phyloP scores from a whole-genome alignment of 1,284 basidiomycete genomes.

The Rhodotorula glutinis region DNA sequence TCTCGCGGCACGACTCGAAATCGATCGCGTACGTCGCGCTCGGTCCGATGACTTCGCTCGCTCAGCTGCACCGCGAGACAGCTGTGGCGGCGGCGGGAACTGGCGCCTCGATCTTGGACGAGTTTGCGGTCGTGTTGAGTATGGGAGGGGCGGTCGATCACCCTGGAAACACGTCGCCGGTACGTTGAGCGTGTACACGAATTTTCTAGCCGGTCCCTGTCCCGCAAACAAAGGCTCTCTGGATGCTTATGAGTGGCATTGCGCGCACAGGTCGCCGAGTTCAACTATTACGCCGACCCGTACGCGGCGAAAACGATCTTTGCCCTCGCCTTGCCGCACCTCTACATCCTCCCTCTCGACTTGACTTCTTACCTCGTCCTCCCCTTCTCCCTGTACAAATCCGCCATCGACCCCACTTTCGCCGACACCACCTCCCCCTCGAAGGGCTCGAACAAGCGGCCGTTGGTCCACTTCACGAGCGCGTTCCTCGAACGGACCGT shows the following conservation, averaged over 20 bases:
- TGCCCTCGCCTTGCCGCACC: constrained; percentile 40
- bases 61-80: constrained; percentile 57
- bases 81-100: constrained; percentile 21
- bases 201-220: background rate
- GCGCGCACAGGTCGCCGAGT: constrained; percentile 65
- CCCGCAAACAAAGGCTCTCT: background rate
- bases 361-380: constrained; percentile 75
- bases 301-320: constrained; percentile 63
- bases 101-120: constrained; percentile 56
- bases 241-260: too few species aligned
- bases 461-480: constrained; percentile 62
- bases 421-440: constrained; percentile 38
- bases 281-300: constrained; percentile 91
- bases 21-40: constrained; percentile 79
- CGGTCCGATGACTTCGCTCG: constrained; percentile 85
- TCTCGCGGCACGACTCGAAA: constrained; percentile 59
- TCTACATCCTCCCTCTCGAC: constrained; percentile 73
- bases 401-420: constrained; percentile 53
- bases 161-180: constrained; percentile 80
- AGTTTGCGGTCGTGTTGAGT: constrained; percentile 65
- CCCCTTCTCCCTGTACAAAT: constrained; percentile 57
- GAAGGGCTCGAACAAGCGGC: constrained; percentile 16
- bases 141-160: constrained; percentile 98
- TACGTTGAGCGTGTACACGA: background rate
- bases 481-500: constrained; percentile 72